Conservation (phyloP, 805 yeast genomes). For the Metschnikowia reukaufii region DNA sequence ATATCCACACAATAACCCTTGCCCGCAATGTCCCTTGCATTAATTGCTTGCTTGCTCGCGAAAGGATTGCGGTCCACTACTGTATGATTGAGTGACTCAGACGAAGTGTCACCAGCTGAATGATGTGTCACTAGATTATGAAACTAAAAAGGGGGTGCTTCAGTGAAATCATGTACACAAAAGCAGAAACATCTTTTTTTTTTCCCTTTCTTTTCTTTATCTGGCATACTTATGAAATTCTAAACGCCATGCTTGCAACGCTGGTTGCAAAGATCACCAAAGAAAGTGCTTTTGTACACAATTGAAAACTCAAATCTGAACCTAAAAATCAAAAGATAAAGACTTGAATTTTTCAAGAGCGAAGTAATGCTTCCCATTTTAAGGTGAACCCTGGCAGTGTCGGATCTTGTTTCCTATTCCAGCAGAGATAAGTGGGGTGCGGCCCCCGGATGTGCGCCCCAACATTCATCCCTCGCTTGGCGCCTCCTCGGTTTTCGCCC, state of each 20-base stretch:
- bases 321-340: no score
- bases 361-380: not conserved
- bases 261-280: no score
- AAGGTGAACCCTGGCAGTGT: not conserved
- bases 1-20: no score
- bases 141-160: no score
- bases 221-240: no score
- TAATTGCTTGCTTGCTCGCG: slow-evolving; percentile 1
- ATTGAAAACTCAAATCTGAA: no score
- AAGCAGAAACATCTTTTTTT: no score
- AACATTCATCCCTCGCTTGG: no score
- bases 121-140: not conserved
- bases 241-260: no score
- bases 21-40: not conserved
- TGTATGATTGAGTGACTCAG: not conserved
- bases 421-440: not conserved
- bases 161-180: no score
- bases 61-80: not conserved
- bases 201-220: not conserved
- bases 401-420: slow-evolving; percentile 3
- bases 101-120: not conserved
- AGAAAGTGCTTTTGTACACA: no score
- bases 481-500: slow-evolving; percentile 9
- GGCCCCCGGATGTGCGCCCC: slow-evolving; percentile 1
- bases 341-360: no score